Conservation (phyloP, 352 stramenopile species). For the Globisporangium abappressorium region DNA sequence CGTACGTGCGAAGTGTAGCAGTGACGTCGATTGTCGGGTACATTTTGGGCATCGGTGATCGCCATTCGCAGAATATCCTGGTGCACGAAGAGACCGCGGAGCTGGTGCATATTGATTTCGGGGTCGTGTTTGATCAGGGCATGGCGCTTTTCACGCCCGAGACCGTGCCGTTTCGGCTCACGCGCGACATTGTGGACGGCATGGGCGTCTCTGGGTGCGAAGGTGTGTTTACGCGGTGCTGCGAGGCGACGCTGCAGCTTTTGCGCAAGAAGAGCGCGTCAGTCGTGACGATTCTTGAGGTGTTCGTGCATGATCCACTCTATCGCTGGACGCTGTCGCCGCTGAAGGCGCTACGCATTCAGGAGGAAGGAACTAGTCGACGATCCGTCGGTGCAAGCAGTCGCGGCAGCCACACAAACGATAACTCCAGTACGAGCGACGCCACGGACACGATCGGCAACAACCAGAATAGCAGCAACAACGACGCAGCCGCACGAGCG, state of each 20-base stretch:
- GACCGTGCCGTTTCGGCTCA: conserved; percentile 98
- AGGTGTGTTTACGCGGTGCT: conserved; percentile 94
- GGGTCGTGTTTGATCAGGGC: conserved; percentile 99
- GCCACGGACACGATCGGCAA: background rate
- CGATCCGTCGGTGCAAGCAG: conserved; percentile 11
- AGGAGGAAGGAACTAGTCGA: conserved; percentile 52
- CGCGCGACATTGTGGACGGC: conserved; percentile 98
- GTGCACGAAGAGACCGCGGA: conserved; percentile 97
- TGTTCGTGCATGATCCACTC: conserved; percentile 99
- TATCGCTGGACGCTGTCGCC: conserved; percentile 97
- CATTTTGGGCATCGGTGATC: conserved; percentile 97
- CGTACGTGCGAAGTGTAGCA: conserved; percentile 95
- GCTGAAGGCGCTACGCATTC: conserved; percentile 82
- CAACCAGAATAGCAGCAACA: conserved; percentile 26
- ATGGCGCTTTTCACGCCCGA: conserved; percentile 95
- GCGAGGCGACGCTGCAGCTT: conserved; percentile 90
- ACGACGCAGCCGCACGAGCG: conserved; percentile 90
- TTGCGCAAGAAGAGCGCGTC: conserved; percentile 92
- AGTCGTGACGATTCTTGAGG: conserved; percentile 98
- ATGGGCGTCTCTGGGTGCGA: conserved; percentile 97
- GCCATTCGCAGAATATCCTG: conserved; percentile 98
- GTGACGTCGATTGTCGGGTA: conserved; percentile 97
- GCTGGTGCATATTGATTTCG: conserved; percentile 99
- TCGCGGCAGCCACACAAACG: conserved; percentile 22
- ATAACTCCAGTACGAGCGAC: conserved; percentile 5